phyloP scores from a whole-genome alignment of 2,329 filamentous ascomycete genomes.

The Aureobasidium pullulans region DNA sequence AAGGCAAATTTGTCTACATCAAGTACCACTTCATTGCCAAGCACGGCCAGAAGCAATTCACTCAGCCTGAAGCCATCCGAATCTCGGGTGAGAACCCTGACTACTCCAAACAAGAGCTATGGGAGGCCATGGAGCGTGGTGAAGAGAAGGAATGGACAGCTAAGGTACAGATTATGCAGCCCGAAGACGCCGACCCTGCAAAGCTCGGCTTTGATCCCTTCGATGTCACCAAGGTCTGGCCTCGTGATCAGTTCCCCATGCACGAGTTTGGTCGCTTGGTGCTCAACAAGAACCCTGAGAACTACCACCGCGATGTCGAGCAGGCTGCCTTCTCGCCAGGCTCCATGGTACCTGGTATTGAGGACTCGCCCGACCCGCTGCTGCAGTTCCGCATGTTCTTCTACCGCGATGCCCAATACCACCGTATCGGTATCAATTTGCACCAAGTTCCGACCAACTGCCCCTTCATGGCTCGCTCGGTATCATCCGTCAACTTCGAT shows the following conservation, averaged over 20 bases:
- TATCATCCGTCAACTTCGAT: constrained; percentile 43
- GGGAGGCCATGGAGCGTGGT: constrained; percentile 36
- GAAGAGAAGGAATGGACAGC: constrained; percentile 38
- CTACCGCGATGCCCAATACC: constrained; percentile 41
- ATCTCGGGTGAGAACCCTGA: constrained; percentile 45
- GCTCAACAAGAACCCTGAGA: constrained; percentile 48
- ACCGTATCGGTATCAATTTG: constrained; percentile 46
- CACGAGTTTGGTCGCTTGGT: constrained; percentile 43
- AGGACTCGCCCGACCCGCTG: constrained; percentile 41
- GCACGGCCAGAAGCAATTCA: constrained; percentile 43
- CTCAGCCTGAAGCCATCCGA: constrained; percentile 36
- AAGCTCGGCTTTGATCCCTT: constrained; percentile 47
- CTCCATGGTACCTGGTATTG: constrained; percentile 45
- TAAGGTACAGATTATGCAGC: constrained; percentile 40
- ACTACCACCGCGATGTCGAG: constrained; percentile 46
- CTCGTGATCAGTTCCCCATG: constrained; percentile 41
- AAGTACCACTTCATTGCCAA: constrained; percentile 45
- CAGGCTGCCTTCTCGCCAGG: constrained; percentile 46
- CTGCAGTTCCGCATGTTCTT: constrained; percentile 35
- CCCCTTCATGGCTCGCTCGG: constrained; percentile 43
- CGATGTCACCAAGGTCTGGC: constrained; percentile 49
- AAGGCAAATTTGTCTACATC: constrained; percentile 45
- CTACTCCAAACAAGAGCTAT: constrained; percentile 43
- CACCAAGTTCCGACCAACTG: constrained; percentile 45
- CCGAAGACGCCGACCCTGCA: constrained; percentile 39